Evolutionary conservation across 495 filamentous ascomycete species (phyloP).

Genomic region (Hypoxylon cercidicola): DNA sequence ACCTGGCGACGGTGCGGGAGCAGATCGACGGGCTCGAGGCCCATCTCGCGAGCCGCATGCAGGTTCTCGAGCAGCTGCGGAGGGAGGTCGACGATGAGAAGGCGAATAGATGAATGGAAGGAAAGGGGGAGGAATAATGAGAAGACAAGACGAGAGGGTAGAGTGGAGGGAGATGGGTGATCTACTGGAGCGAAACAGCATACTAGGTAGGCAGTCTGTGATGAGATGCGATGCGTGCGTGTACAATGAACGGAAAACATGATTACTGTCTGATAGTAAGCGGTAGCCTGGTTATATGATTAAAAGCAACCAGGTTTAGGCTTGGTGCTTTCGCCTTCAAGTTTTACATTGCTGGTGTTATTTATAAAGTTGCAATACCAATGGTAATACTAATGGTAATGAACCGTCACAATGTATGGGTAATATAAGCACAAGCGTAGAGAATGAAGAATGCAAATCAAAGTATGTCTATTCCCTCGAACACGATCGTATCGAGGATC

Average conservation of each 20-base stretch:
- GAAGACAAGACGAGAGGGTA: not conserved
- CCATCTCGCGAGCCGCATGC: conserved; percentile 67
- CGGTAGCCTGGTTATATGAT: not conserved
- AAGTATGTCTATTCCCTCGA: conserved; percentile 21
- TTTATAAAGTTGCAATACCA: too few relatives aligned
- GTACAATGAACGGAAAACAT: not conserved
- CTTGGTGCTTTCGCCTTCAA: too few relatives aligned
- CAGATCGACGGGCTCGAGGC: conserved; percentile 78
- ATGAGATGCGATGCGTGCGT: not conserved
- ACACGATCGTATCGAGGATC: conserved; percentile 18
- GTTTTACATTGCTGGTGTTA: too few relatives aligned
- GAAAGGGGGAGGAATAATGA: not conserved
- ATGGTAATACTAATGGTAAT: not conserved
- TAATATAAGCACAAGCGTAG: not conserved
- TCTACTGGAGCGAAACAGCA: not conserved
- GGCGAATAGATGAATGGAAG: conserved; percentile 47
- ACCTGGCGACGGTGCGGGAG: conserved; percentile 78
- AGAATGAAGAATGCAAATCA: not conserved
- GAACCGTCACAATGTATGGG: not conserved
- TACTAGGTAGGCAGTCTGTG: not conserved
- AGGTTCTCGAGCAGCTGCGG: conserved; percentile 67
- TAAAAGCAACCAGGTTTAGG: not conserved
- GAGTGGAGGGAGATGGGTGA: not conserved
- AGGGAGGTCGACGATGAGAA: conserved; percentile 74
- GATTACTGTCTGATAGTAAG: not conserved